Evolutionary conservation across 73 alveolate genomes (phyloP).

Genomic region (Durusdinium trenchii): DNA sequence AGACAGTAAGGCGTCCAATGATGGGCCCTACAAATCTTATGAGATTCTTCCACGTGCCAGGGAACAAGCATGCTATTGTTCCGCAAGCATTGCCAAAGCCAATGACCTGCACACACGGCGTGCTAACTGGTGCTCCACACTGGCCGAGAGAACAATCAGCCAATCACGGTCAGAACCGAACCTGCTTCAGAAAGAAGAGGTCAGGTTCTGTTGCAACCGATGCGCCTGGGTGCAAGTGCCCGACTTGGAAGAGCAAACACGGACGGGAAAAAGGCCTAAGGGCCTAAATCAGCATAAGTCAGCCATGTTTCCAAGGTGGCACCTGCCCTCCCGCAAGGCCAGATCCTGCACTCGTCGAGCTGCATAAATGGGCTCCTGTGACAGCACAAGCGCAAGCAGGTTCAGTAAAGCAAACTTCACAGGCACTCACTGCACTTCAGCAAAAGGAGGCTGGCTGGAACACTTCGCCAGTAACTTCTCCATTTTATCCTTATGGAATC

Average conservation of each 20-base stretch:
- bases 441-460: too few species aligned
- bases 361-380: conserved; percentile 68
- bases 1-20: too few species aligned
- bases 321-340: conserved; percentile 28
- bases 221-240: conserved; percentile 23
- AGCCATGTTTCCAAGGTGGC: neutral
- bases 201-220: conserved; percentile 1
- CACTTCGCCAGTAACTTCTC: too few species aligned
- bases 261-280: neutral
- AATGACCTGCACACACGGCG: conserved; percentile 47
- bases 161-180: neutral
- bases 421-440: too few species aligned
- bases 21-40: too few species aligned
- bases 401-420: neutral
- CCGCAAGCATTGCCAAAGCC: conserved; percentile 93
- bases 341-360: conserved; percentile 69
- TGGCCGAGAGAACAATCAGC: neutral
- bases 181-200: conserved; percentile 69
- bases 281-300: neutral
- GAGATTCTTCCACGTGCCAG: neutral
- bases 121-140: neutral
- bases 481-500: too few species aligned
- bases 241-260: neutral
- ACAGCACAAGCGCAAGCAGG: neutral
- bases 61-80: conserved; percentile 63